phyloP scores from a whole-genome alignment of 768 basidiomycete genomes.

The Suillus fuscotomentosus region DNA sequence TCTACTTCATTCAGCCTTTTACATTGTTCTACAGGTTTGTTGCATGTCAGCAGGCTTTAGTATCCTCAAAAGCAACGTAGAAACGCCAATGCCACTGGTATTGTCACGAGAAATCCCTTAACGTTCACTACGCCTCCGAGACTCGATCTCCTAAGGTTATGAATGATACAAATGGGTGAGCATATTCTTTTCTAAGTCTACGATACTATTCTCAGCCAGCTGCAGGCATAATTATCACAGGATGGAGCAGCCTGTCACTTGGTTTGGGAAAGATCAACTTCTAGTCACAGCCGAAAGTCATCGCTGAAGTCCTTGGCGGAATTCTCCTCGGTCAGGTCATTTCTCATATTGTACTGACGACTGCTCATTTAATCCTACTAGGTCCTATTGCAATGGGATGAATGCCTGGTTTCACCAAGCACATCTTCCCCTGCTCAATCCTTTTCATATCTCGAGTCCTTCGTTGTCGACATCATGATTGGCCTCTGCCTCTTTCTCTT shows the following conservation, averaged over 20 bases:
- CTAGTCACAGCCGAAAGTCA: conserved; percentile 72
- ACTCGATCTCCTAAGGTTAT: conserved; percentile 68
- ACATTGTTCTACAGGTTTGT: conserved; percentile 54
- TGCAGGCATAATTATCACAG: conserved; percentile 76
- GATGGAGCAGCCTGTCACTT: conserved; percentile 72
- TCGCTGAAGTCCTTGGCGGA: conserved; percentile 84
- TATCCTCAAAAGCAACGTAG: conserved; percentile 11
- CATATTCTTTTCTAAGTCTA: conserved; percentile 8
- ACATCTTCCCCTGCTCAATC: conserved; percentile 80
- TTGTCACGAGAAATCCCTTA: conserved; percentile 73
- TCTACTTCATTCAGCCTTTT: conserved; percentile 12
- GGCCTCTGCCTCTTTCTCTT: conserved; percentile 35
- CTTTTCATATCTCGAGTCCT: conserved; percentile 64
- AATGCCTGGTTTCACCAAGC: conserved; percentile 84
- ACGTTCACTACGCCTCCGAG: conserved; percentile 44
- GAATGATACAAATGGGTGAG: conserved; percentile 79
- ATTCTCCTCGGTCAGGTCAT: conserved; percentile 68
- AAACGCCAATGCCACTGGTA: conserved; percentile 23
- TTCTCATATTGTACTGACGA: conserved; percentile 26
- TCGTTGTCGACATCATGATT: conserved; percentile 92
- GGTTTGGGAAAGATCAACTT: conserved; percentile 60
- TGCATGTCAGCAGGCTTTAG: conserved; percentile 66
- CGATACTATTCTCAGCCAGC: neutral
- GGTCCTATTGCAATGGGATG: conserved; percentile 65
- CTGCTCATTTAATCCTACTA: conserved; percentile 26